Conservation (phyloP, 192 early-diverging fungal genomes). For the Neocallimastix lanati region DNA sequence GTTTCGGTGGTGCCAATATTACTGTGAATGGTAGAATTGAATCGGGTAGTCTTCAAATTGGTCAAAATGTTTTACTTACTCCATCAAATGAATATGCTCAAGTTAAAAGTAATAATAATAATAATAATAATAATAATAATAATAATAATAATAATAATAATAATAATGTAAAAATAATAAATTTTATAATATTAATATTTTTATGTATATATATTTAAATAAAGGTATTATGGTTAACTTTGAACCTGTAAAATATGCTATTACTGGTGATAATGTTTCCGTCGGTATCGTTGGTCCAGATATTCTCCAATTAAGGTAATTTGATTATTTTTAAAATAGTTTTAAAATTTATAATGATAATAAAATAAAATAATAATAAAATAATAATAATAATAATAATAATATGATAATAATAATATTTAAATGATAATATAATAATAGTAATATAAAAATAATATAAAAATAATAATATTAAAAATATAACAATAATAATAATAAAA, state of each 20-base stretch:
- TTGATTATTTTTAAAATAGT: too few relatives aligned
- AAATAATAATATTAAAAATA: too few relatives aligned
- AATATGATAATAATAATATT: too few relatives aligned
- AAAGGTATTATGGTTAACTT: constrained; percentile 56
- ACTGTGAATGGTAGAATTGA: constrained; percentile 77
- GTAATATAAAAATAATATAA: too few relatives aligned
- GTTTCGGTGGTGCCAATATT: constrained; percentile 37
- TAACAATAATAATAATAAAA: too few relatives aligned
- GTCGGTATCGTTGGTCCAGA: constrained; percentile 56
- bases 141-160: background rate
- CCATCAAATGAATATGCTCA: constrained; percentile 58
- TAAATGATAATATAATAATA: too few relatives aligned
- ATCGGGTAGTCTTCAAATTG: constrained; percentile 70
- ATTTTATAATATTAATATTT: constrained; percentile 7
- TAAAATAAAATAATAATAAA: too few relatives aligned
- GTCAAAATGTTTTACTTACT: constrained; percentile 60
- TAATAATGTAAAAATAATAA: background rate
- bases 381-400: too few relatives aligned
- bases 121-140: background rate
- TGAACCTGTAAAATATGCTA: constrained; percentile 64
- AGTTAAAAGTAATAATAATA: constrained; percentile 40
- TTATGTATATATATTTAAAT: background rate
- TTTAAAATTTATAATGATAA: too few relatives aligned
- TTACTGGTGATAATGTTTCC: constrained; percentile 76
- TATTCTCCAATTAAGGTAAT: constrained; percentile 50